These are phyloP conservation scores for Trypanosoma scelopori DNA, from an alignment of 208 protist species.

Conservation along the genomic window DNA sequence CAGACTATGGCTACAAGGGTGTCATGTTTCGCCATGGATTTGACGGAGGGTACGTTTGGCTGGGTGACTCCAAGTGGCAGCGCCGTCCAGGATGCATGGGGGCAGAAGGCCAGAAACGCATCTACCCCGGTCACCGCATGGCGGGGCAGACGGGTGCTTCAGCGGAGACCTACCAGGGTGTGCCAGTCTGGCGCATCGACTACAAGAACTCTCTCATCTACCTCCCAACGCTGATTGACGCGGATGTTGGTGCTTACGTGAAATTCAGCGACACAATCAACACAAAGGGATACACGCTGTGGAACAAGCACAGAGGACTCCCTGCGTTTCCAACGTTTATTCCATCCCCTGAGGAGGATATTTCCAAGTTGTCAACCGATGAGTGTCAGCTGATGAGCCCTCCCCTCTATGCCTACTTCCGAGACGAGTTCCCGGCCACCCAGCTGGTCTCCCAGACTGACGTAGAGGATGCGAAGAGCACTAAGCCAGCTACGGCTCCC, in stretches of 20 bases:
- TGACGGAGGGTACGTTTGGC: constrained; percentile 91
- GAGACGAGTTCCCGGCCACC: constrained; percentile 79
- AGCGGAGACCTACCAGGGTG: constrained; percentile 84
- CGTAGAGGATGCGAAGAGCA: constrained; percentile 88
- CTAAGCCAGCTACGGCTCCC: constrained; percentile 68
- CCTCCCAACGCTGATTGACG: constrained; percentile 83
- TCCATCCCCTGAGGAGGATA: constrained; percentile 74
- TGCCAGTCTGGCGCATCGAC: constrained; percentile 92
- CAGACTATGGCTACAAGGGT: constrained; percentile 92
- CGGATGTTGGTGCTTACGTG: constrained; percentile 90
- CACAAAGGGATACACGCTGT: constrained; percentile 91
- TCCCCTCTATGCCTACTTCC: constrained; percentile 90
- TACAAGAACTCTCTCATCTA: constrained; percentile 94
- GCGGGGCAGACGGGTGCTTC: constrained; percentile 89
- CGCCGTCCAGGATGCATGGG: constrained; percentile 90
- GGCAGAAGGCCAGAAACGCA: constrained; percentile 87
- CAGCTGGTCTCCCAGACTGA: constrained; percentile 90
- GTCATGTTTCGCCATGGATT: constrained; percentile 94
- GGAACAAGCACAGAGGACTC: constrained; percentile 88
- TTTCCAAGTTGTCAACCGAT: constrained; percentile 83
- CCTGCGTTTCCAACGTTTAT: constrained; percentile 93
- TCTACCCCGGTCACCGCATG: constrained; percentile 91
- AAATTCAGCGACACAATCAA: constrained; percentile 91
- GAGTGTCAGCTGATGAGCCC: constrained; percentile 90
- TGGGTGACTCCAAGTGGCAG: constrained; percentile 93